phyloP scores from a whole-genome alignment of 768 basidiomycete genomes.

The Xerocomellus amylosporus region DNA sequence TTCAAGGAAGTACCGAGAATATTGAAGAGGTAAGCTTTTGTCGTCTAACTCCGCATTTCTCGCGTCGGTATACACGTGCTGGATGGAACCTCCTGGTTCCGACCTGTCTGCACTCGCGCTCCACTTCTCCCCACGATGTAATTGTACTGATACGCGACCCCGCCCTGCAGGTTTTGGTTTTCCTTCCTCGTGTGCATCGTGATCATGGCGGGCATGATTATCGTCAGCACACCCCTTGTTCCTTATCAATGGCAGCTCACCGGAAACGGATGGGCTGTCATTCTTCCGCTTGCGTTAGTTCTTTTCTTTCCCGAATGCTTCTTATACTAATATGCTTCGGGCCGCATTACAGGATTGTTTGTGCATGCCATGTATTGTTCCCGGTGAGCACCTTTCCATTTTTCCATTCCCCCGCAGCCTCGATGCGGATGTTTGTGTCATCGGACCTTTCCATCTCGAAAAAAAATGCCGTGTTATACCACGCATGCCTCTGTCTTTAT shows the following conservation, averaged over 20 bases:
- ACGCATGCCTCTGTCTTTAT: not conserved
- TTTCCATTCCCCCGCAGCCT: not conserved
- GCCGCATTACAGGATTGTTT: constrained; percentile 46
- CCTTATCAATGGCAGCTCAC: constrained; percentile 65
- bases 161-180: constrained; percentile 31
- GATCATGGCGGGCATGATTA: constrained; percentile 52
- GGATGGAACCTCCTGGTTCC: not conserved
- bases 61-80: not conserved
- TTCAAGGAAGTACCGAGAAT: constrained; percentile 87
- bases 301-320: not conserved
- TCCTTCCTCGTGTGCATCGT: constrained; percentile 52
- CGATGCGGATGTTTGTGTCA: not conserved
- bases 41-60: not conserved
- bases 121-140: not conserved
- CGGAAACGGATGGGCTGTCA: constrained; percentile 65
- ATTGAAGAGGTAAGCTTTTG: constrained; percentile 42
- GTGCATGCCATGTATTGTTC: constrained; percentile 67
- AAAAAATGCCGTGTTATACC: constrained; percentile 3
- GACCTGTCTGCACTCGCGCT: not conserved
- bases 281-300: constrained; percentile 70
- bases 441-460: constrained; percentile 22
- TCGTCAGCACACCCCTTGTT: constrained; percentile 52
- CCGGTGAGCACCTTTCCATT: constrained; percentile 51
- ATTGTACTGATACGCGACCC: constrained; percentile 16
- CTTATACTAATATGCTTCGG: not conserved